phyloP scores from a whole-genome alignment of 2,329 filamentous ascomycete species.

The Westerdykella sp. region DNA sequence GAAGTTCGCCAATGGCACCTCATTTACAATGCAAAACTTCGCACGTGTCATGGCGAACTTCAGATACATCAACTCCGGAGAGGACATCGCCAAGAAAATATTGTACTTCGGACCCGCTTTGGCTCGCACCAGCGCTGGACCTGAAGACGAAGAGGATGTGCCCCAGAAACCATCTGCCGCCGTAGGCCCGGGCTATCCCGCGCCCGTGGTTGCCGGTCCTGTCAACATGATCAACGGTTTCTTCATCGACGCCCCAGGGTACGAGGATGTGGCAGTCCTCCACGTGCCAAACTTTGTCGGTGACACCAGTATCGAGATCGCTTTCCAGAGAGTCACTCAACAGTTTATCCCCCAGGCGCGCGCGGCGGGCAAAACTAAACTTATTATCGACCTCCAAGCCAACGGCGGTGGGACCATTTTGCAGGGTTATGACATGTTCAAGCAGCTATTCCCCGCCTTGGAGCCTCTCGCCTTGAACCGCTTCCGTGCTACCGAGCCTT shows the following conservation, averaged over 20 bases:
- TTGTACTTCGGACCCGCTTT: slow-evolving; percentile 26
- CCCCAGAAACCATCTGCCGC: slow-evolving; percentile 9
- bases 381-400: slow-evolving; percentile 54
- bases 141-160: slow-evolving; percentile 2
- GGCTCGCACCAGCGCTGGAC: background rate
- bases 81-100: slow-evolving; percentile 36
- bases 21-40: slow-evolving; percentile 38
- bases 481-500: slow-evolving; percentile 45
- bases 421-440: slow-evolving; percentile 57
- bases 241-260: slow-evolving; percentile 39
- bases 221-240: slow-evolving; percentile 42
- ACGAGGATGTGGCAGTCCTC: slow-evolving; percentile 43
- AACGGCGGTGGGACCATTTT: slow-evolving; percentile 57
- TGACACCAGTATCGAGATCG: slow-evolving; percentile 11
- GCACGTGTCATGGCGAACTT: slow-evolving; percentile 38
- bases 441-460: slow-evolving; percentile 49
- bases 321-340: slow-evolving; percentile 39
- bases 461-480: slow-evolving; percentile 48
- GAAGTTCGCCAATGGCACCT: slow-evolving; percentile 42
- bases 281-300: slow-evolving; percentile 39
- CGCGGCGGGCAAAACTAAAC: slow-evolving; percentile 51
- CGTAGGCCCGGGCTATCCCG: slow-evolving; percentile 39
- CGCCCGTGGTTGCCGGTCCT: slow-evolving; percentile 35
- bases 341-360: slow-evolving; percentile 40
- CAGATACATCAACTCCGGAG: slow-evolving; percentile 35